Conservation (phyloP, 140 eudicot species). For the Flaveria floridana region DNA sequence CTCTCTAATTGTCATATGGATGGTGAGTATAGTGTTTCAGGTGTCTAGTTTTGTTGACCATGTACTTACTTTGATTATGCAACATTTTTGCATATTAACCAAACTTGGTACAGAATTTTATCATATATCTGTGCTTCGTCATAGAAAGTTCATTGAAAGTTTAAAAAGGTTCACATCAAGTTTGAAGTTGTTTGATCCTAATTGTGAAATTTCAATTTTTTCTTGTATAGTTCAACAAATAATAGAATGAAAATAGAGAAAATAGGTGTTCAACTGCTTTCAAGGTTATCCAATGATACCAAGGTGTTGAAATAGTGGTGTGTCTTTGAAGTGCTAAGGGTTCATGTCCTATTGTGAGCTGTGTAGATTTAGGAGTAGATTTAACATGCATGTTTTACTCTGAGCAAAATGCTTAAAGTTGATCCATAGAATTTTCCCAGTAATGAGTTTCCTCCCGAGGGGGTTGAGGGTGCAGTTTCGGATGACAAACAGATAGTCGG, state of each 20-base stretch:
- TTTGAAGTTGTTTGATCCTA: background rate
- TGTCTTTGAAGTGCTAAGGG: no score
- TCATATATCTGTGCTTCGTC: background rate
- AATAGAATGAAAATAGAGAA: background rate
- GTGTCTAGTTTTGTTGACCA: background rate
- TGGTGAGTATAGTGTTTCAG: background rate
- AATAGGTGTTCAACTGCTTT: background rate
- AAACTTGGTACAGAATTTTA: background rate
- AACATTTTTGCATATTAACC: background rate
- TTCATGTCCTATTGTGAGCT: no score
- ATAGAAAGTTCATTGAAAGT: background rate
- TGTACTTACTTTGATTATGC: background rate
- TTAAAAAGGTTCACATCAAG: background rate
- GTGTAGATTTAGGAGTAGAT: no score
- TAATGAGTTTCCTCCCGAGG: no score
- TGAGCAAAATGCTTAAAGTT: no score
- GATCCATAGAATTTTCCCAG: fast-evolving
- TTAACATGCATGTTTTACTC: no score
- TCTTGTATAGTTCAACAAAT: background rate
- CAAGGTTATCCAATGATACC: no score
- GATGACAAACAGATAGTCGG: no score
- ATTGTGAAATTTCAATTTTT: background rate
- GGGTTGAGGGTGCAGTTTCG: no score
- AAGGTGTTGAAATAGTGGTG: no score
- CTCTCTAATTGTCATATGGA: background rate